A percentile compares a stretch with the other conserved stretches of the same genome.
Evolutionary conservation across 768 basidiomycete species (phyloP).

Genomic region (Mycena metata): DNA sequence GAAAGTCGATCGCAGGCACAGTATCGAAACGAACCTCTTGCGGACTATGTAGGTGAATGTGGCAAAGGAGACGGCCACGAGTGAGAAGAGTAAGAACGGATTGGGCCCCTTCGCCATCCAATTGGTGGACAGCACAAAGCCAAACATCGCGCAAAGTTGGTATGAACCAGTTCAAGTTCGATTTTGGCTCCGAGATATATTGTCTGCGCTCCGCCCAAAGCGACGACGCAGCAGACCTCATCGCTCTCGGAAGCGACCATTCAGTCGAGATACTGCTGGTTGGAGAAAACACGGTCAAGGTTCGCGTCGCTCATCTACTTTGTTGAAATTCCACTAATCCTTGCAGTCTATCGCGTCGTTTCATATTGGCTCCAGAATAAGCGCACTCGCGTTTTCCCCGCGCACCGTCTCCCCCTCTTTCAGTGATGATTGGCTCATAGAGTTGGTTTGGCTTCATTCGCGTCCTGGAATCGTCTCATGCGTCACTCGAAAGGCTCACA

Average conservation of each 20-base stretch:
- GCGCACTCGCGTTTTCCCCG: slow-evolving; percentile 85
- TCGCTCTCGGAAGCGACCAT: slow-evolving; percentile 82
- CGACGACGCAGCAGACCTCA: slow-evolving; percentile 74
- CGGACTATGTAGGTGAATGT: slow-evolving; percentile 64
- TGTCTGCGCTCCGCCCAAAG: slow-evolving; percentile 73
- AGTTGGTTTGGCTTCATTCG: slow-evolving; percentile 61
- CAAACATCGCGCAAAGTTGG: too few species aligned
- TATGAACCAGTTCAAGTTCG: slow-evolving; percentile 47
- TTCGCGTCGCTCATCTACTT: slow-evolving; percentile 10
- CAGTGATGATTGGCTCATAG: slow-evolving; percentile 76
- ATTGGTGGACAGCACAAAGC: too few species aligned
- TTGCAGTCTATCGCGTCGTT: slow-evolving; percentile 72
- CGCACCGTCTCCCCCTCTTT: slow-evolving; percentile 74
- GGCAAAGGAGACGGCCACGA: slow-evolving; percentile 69
- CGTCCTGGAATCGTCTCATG: neutral
- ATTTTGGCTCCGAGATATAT: slow-evolving; percentile 72
- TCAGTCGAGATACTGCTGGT: slow-evolving; percentile 78
- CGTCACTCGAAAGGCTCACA: slow-evolving; percentile 65
- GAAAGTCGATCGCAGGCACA: neutral
- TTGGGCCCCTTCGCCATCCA: slow-evolving; percentile 62
- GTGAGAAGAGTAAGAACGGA: slow-evolving; percentile 70
- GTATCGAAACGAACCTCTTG: slow-evolving; percentile 8
- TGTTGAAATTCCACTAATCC: slow-evolving; percentile 27
- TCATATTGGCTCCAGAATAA: slow-evolving; percentile 77
- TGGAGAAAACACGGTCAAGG: slow-evolving; percentile 54